These are phyloP conservation scores for Ambrosiella xylebori DNA, from an alignment of 2,329 filamentous ascomycete genomes.

Conservation along the genomic window DNA sequence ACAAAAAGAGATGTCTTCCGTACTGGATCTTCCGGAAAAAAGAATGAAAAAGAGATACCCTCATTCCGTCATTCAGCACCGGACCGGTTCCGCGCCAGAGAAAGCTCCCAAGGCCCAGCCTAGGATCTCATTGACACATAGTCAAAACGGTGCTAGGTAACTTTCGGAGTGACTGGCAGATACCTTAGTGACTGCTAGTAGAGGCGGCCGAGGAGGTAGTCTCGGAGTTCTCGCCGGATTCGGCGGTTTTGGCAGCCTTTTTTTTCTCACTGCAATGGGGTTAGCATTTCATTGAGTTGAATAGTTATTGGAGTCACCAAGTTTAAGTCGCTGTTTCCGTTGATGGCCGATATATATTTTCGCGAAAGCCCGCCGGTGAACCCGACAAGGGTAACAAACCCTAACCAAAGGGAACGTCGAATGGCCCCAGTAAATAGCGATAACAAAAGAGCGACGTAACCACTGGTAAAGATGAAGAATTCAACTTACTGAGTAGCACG, in stretches of 20 bases:
- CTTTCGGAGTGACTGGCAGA: background rate
- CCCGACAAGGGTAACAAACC: background rate
- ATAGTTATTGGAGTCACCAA: background rate
- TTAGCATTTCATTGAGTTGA: background rate
- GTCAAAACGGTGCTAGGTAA: background rate
- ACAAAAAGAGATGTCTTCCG: background rate
- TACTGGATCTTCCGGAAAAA: background rate
- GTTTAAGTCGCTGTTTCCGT: background rate
- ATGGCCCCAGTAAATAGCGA: background rate
- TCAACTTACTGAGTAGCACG: slow-evolving; percentile 26
- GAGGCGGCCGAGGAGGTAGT: background rate
- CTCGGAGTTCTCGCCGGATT: slow-evolving; percentile 19
- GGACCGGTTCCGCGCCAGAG: background rate
- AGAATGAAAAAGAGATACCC: background rate
- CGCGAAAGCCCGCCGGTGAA: background rate
- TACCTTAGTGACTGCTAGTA: slow-evolving; percentile 1
- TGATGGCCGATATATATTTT: background rate
- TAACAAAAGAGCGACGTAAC: background rate
- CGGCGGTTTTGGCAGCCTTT: slow-evolving; percentile 23
- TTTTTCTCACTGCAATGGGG: slow-evolving; percentile 22
- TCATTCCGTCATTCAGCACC: background rate
- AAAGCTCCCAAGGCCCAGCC: too few species aligned
- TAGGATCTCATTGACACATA: too few species aligned
- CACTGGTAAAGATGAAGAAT: background rate
- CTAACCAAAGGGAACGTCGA: background rate